Evolutionary conservation across 2,329 filamentous ascomycete genomes (phyloP).

Genomic region (Thyridium curvatum): DNA sequence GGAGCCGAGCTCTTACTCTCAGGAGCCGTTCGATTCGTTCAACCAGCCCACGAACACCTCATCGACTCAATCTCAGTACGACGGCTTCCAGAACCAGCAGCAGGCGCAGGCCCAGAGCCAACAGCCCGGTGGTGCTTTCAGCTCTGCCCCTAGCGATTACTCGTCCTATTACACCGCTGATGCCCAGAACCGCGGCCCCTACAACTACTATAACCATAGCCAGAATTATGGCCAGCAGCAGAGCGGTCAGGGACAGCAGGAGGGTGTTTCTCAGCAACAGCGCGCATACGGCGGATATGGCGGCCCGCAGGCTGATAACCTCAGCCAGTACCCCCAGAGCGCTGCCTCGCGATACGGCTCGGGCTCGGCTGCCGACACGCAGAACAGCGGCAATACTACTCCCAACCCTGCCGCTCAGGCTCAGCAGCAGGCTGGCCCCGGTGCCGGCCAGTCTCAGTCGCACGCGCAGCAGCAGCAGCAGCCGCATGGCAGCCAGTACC

Average conservation of each 20-base stretch:
- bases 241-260: slow-evolving; percentile 62
- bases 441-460: slow-evolving; percentile 24
- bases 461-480: slow-evolving; percentile 31
- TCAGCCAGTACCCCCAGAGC: slow-evolving; percentile 68
- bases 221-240: slow-evolving; percentile 52
- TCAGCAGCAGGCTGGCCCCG: slow-evolving; percentile 20
- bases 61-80: slow-evolving; percentile 48
- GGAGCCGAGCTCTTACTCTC: slow-evolving; percentile 53
- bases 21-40: slow-evolving; percentile 87
- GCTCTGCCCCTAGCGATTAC: slow-evolving; percentile 72
- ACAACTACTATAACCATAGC: slow-evolving; percentile 71
- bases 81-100: slow-evolving; percentile 53
- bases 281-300: slow-evolving; percentile 74
- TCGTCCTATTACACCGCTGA: slow-evolving; percentile 81
- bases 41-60: slow-evolving; percentile 40
- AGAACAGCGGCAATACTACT: slow-evolving; percentile 85
- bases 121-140: slow-evolving; percentile 60
- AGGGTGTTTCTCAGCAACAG: slow-evolving; percentile 65
- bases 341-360: slow-evolving; percentile 61
- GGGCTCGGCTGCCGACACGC: slow-evolving; percentile 54
- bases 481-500: slow-evolving; percentile 33
- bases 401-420: slow-evolving; percentile 68
- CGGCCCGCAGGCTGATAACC: slow-evolving; percentile 55
- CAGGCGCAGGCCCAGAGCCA: slow-evolving; percentile 49
- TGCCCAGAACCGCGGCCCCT: slow-evolving; percentile 63